Base-by-base conservation (phyloP, 1,284 basidiomycete genomes). In the Stereum hirsutum region DNA sequence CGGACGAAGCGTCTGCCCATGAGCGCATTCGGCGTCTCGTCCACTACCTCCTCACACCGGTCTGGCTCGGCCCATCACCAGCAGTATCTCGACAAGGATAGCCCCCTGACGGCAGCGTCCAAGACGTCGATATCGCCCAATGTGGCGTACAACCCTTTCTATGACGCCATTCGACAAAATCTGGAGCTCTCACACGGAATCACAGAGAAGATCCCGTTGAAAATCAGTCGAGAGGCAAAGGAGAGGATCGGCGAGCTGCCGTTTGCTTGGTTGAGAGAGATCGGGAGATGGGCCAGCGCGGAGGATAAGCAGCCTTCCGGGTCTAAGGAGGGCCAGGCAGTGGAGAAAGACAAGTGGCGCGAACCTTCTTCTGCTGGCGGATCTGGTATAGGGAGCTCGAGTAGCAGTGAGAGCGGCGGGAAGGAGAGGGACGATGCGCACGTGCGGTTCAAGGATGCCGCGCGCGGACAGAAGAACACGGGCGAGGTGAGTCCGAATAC, bases 141-240 rank as follows among this genome's bases (percentile, higher is more conserved):
- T 44, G 57, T 60, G 35, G 75, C 81, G 2, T 78, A 71, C 41
- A 93, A 92, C 58, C 90, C 90, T 4, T 94, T 94, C 64, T 94
- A 93, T 53, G 93, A 99, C 64, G 87, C 90, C 54, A 90, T 99
- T 54, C 85, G 95, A 25, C 95, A 99, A 62, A 96, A 98, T 56
- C 64, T 85, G 14, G 95, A 99, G 65, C 75, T 96, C 27, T 78
- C 81, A 10, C 83, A 89, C 42, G 90, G 89, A 7, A 83, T 89
- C 52, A 83, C 81, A 0, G 81, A 91, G 56, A 80, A 86, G 41
- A 89, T 91, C 39, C 76, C 89, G 5, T 73, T 96, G 41, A 72
- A 74, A 26, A 70, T 96, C 3, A 77, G 89, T 0, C 59, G 68
- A 27, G 66, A 76, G 11, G 73, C 87, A 19, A 69, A 74, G 15